phyloP scores from a whole-genome alignment of 257 asterid genomes.

The Solanum sejunctum region DNA sequence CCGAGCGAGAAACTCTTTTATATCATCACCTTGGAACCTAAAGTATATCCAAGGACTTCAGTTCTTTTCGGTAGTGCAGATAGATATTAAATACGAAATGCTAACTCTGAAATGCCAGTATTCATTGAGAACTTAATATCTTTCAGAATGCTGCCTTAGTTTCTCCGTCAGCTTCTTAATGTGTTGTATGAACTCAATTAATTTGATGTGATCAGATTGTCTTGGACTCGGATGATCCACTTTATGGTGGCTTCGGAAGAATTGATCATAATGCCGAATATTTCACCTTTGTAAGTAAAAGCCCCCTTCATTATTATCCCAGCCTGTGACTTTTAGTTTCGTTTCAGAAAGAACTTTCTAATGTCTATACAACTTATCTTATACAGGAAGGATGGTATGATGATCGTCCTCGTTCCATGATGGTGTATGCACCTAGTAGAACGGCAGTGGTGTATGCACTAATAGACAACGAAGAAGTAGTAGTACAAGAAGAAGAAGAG shows the following conservation, averaged over 20 bases:
- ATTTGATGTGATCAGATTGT: conserved; percentile 31
- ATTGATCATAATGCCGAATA: conserved; percentile 55
- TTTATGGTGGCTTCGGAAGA: conserved; percentile 79
- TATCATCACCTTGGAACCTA: neutral
- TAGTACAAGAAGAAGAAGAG: conserved; percentile 14
- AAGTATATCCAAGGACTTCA: neutral
- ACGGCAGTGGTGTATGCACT: conserved; percentile 81
- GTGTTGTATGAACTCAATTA: neutral
- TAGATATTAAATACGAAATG: neutral
- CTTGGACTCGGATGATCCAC: conserved; percentile 64
- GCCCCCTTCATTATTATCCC: neutral
- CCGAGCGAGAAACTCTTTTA: neutral
- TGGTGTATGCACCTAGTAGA: conserved; percentile 76
- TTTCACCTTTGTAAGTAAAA: conserved; percentile 66
- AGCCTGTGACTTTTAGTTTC: neutral
- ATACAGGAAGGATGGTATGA: conserved; percentile 63
- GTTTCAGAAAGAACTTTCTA: neutral
- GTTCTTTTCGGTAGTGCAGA: neutral
- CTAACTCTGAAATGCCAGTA: neutral
- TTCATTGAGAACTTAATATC: neutral
- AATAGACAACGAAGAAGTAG: conserved; percentile 23
- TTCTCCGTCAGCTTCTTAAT: neutral
- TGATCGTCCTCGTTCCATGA: conserved; percentile 65
- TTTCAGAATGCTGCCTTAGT: neutral
- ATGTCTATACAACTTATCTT: neutral